Conservation (phyloP, 306 rosid genomes). For the Quercus wislizeni region DNA sequence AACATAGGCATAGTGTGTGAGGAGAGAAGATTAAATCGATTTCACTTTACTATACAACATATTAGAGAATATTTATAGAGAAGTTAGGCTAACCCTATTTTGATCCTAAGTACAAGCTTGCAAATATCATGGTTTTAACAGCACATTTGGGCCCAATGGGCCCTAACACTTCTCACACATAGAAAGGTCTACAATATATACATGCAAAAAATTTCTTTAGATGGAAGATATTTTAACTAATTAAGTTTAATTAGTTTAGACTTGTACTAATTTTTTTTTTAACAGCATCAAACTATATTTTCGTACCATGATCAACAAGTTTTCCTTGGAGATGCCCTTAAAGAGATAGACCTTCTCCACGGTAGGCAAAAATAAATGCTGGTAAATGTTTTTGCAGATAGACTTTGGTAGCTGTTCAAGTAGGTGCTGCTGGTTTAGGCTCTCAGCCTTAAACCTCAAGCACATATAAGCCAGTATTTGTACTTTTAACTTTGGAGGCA, state of each 20-base stretch:
- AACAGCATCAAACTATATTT: not conserved
- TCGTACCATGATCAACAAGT: slow-evolving; percentile 51
- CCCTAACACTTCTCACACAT: too few relatives aligned
- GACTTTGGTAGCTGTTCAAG: slow-evolving; percentile 89
- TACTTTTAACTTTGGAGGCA: slow-evolving; percentile 66
- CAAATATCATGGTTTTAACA: too few relatives aligned
- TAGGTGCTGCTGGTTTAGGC: slow-evolving; percentile 73
- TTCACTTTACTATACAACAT: too few relatives aligned
- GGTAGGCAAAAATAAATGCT: slow-evolving; percentile 64
- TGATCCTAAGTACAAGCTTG: too few relatives aligned
- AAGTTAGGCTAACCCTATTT: too few relatives aligned
- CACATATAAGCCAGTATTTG: slow-evolving; percentile 94
- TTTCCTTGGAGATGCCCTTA: slow-evolving; percentile 68
- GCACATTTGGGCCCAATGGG: too few relatives aligned
- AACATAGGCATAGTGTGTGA: too few relatives aligned
- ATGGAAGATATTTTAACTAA: not conserved
- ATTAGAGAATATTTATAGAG: too few relatives aligned
- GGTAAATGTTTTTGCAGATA: slow-evolving; percentile 69
- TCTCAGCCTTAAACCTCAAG: slow-evolving; percentile 86
- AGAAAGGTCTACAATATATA: too few relatives aligned
- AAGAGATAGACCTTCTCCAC: slow-evolving; percentile 74
- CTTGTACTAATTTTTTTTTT: not conserved
- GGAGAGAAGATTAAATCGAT: too few relatives aligned
- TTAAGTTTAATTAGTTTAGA: not conserved
- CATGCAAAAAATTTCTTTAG: not conserved